phyloP scores from a whole-genome alignment of 352 stramenopile species.

The Peronospora destructor region DNA sequence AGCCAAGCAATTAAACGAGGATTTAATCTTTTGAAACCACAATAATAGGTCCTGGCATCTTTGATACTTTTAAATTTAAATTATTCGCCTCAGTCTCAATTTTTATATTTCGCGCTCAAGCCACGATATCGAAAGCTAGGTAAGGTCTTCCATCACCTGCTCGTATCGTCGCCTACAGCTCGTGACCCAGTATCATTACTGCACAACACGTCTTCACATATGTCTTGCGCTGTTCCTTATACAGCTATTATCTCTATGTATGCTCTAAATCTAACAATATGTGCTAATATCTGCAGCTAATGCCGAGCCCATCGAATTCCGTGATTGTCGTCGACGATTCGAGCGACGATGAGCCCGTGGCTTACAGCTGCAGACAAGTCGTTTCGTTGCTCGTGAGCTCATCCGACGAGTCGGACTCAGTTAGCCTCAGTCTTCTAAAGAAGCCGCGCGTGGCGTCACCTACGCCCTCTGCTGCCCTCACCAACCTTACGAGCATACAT shows the following conservation, averaged over 20 bases:
- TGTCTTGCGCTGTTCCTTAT: slow-evolving; percentile 1
- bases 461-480: background rate
- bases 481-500: slow-evolving; percentile 2
- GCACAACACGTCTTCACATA: background rate
- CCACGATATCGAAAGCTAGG: background rate
- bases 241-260: background rate
- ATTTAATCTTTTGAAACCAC: too few species aligned
- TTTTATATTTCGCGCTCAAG: background rate
- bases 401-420: slow-evolving; percentile 19
- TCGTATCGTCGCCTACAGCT: slow-evolving; percentile 1
- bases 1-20: too few species aligned
- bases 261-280: slow-evolving; percentile 10
- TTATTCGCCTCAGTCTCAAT: too few species aligned
- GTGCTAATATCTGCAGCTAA: slow-evolving; percentile 9
- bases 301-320: slow-evolving; percentile 23
- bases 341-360: slow-evolving; percentile 31
- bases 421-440: slow-evolving; percentile 11
- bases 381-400: slow-evolving; percentile 12
- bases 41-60: too few species aligned
- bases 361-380: slow-evolving; percentile 1
- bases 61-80: too few species aligned
- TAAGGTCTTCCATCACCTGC: background rate
- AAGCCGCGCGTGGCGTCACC: slow-evolving; percentile 10
- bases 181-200: background rate
- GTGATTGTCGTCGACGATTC: slow-evolving; percentile 51